Conservation (phyloP, 2,329 filamentous ascomycete genomes). For the Colletotrichum euphorbiae region DNA sequence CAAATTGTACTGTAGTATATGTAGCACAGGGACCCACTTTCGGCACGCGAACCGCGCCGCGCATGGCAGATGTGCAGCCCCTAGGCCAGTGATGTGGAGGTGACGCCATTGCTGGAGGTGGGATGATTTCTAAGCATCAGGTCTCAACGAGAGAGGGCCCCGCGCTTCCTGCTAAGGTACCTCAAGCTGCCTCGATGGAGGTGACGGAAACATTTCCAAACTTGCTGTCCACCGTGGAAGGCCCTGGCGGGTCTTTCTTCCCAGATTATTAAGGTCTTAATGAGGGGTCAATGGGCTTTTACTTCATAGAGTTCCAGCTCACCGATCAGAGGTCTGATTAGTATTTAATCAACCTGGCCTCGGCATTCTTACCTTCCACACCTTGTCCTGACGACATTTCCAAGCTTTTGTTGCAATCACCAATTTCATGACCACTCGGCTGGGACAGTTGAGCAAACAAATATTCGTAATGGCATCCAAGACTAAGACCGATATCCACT, state of each 20-base stretch:
- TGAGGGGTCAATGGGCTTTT: constrained; percentile 24
- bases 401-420: background rate
- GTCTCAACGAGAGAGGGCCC: background rate
- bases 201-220: constrained; percentile 31
- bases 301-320: constrained; percentile 10
- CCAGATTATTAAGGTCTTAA: constrained; percentile 26
- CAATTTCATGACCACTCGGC: constrained; percentile 29
- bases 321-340: background rate
- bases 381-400: background rate
- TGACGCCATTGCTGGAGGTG: constrained; percentile 15
- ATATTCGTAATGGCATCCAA: constrained; percentile 54
- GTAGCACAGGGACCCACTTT: constrained; percentile 3
- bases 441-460: constrained; percentile 31
- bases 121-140: constrained; percentile 38
- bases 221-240: background rate
- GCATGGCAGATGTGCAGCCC: background rate
- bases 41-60: constrained; percentile 2
- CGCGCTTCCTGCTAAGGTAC: background rate
- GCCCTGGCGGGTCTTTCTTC: constrained; percentile 9
- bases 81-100: background rate
- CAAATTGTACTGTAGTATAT: no score
- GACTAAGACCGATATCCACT: constrained; percentile 73
- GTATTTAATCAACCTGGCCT: constrained; percentile 22
- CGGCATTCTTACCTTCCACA: background rate
- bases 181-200: constrained; percentile 3